A percentile compares a stretch with the other conserved stretches of the same genome.
Evolutionary conservation across 2,329 filamentous ascomycete genomes (phyloP).

Genomic region (Ophiosphaerella korrae): DNA sequence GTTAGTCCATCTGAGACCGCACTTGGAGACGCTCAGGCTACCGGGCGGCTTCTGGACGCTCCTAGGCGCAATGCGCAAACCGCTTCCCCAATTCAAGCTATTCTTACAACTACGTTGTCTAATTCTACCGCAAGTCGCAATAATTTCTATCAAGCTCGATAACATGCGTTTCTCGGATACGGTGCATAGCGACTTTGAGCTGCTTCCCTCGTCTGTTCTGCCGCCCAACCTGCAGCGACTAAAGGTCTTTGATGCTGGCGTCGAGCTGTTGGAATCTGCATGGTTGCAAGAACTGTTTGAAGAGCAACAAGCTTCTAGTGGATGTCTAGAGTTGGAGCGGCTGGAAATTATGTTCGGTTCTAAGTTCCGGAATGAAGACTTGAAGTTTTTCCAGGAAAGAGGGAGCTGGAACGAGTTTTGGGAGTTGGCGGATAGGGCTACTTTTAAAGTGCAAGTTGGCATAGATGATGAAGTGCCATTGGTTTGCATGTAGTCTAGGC

Average conservation of each 20-base stretch:
- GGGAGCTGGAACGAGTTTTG: neutral
- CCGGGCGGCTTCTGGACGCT: constrained; percentile 24
- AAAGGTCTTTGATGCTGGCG: constrained; percentile 15
- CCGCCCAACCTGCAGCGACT: constrained; percentile 11
- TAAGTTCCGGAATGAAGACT: neutral
- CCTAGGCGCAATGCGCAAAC: constrained; percentile 17
- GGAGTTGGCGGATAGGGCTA: neutral
- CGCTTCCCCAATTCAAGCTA: constrained; percentile 12
- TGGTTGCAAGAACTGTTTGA: constrained; percentile 15
- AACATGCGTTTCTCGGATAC: constrained; percentile 16
- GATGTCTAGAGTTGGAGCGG: constrained; percentile 5
- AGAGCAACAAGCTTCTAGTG: neutral
- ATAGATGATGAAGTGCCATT: constrained; percentile 3
- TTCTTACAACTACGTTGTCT: constrained; percentile 10
- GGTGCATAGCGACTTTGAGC: constrained; percentile 12
- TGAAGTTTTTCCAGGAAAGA: neutral
- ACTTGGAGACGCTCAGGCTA: constrained; percentile 8
- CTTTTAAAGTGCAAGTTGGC: neutral
- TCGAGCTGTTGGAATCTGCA: constrained; percentile 1
- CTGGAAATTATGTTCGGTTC: constrained; percentile 12
- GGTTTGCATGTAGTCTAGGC: neutral
- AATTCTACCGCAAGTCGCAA: constrained; percentile 15
- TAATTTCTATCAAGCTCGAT: constrained; percentile 18
- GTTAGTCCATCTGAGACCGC: constrained; percentile 9
- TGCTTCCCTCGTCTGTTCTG: constrained; percentile 7